Evolutionary conservation across 2,329 filamentous ascomycete species (phyloP).

Genomic region (Beauveria varroae): DNA sequence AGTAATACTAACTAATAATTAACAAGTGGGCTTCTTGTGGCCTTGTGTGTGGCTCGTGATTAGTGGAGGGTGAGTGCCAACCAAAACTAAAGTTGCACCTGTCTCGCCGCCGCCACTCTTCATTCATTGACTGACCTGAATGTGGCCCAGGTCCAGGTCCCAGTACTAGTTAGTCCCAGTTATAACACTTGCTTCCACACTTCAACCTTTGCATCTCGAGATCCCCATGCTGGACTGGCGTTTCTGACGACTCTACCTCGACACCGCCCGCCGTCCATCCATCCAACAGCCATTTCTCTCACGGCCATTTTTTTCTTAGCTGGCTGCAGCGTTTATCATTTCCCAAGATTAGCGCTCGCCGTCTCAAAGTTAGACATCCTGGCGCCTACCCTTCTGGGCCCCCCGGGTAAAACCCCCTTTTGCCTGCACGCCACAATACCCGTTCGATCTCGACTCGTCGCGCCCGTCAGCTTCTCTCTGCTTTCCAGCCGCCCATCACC

Average conservation of each 20-base stretch:
- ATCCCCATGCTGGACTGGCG: constrained; percentile 6
- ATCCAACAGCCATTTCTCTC: background rate
- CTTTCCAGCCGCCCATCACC: background rate
- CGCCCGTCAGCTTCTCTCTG: background rate
- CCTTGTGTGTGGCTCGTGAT: background rate
- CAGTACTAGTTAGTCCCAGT: background rate
- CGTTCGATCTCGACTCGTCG: constrained; percentile 3
- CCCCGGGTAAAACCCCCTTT: constrained; percentile 9
- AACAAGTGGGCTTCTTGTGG: background rate
- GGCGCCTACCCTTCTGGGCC: background rate
- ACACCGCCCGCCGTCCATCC: constrained; percentile 3
- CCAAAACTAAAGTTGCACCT: background rate
- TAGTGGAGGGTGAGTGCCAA: background rate
- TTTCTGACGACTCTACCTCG: constrained; percentile 6
- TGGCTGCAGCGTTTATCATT: constrained; percentile 8
- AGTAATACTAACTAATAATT: too few relatives aligned
- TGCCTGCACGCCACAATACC: constrained; percentile 1
- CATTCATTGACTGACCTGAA: constrained; percentile 2
- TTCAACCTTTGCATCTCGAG: constrained; percentile 7
- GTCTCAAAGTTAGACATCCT: background rate
- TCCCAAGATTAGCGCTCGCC: background rate
- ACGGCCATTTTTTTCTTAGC: constrained; percentile 5
- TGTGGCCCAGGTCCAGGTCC: background rate
- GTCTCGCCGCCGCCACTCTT: constrained; percentile 1
- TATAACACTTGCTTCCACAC: constrained; percentile 8